phyloP scores from a whole-genome alignment of 2,329 filamentous ascomycete species.

The Epichloe gansuensis region DNA sequence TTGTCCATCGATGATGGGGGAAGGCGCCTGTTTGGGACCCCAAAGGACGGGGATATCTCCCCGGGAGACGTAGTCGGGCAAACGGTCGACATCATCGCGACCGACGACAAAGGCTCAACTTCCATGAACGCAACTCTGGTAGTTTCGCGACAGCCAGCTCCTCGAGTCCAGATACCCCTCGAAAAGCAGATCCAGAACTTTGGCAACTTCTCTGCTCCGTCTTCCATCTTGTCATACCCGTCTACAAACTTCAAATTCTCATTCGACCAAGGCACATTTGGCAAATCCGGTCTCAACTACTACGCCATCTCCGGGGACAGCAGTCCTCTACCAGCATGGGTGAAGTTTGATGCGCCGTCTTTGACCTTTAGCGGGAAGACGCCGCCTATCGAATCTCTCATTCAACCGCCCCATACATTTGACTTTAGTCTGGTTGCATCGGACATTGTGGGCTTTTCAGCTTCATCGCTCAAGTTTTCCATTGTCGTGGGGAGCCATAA shows the following conservation, averaged over 20 bases:
- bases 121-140: conserved; percentile 58
- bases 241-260: conserved; percentile 38
- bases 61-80: conserved; percentile 42
- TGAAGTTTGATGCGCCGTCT: conserved; percentile 52
- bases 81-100: conserved; percentile 55
- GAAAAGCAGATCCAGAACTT: conserved; percentile 43
- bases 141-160: conserved; percentile 45
- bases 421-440: conserved; percentile 63
- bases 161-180: conserved; percentile 42
- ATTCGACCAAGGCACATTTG: conserved; percentile 50
- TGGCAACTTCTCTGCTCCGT: conserved; percentile 47
- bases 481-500: conserved; percentile 60
- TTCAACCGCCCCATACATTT: conserved; percentile 59
- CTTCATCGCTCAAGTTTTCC: conserved; percentile 51
- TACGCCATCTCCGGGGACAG: conserved; percentile 66
- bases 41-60: conserved; percentile 36
- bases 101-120: conserved; percentile 49
- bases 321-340: conserved; percentile 76
- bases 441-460: conserved; percentile 66
- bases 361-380: conserved; percentile 61
- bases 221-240: conserved; percentile 43
- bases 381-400: conserved; percentile 48
- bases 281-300: conserved; percentile 47
- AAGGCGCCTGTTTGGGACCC: conserved; percentile 59
- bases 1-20: conserved; percentile 53